Percentiles rank a stretch among this genome's conserved stretches.
Conservation (phyloP, 1,284 basidiomycete genomes). For the Pseudozyma thailandica region DNA sequence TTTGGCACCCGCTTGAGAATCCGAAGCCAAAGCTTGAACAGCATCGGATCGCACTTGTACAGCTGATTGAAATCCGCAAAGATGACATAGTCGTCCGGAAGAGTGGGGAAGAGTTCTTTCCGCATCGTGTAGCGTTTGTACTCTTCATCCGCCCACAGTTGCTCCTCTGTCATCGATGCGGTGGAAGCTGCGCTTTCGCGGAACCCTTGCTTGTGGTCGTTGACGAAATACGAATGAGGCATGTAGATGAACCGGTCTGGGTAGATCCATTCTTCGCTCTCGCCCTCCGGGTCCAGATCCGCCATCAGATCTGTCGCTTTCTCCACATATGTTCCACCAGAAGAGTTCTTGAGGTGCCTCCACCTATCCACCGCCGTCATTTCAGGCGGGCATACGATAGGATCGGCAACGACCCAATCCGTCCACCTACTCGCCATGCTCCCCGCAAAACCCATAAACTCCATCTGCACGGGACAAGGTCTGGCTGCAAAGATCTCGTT, state of each 20-base stretch:
- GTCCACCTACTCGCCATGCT: constrained; percentile 75
- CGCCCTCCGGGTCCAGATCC: constrained; percentile 73
- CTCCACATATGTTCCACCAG: constrained; percentile 29
- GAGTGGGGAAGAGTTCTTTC: constrained; percentile 70
- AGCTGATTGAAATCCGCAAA: constrained; percentile 77
- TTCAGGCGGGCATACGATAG: constrained; percentile 72
- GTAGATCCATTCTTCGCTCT: constrained; percentile 73
- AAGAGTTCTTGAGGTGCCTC: constrained; percentile 36
- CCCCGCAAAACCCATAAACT: constrained; percentile 72
- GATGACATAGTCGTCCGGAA: constrained; percentile 70
- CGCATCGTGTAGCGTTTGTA: constrained; percentile 71
- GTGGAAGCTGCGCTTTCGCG: constrained; percentile 35
- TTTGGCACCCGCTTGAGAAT: constrained; percentile 73
- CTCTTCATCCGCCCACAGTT: constrained; percentile 72
- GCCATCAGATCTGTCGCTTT: constrained; percentile 69
- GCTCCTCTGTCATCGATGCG: constrained; percentile 32
- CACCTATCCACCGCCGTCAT: constrained; percentile 70
- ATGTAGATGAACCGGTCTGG: constrained; percentile 69
- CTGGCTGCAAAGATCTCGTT: constrained; percentile 76
- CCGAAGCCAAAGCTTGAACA: constrained; percentile 74
- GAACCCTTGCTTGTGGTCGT: constrained; percentile 75
- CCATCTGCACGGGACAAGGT: constrained; percentile 74
- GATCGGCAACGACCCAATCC: constrained; percentile 75
- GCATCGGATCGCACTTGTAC: constrained; percentile 69
- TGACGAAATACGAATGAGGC: constrained; percentile 75